These are phyloP conservation scores for Aspergillus bombycis DNA, from an alignment of 2,329 filamentous ascomycete genomes.

Conservation along the genomic window DNA sequence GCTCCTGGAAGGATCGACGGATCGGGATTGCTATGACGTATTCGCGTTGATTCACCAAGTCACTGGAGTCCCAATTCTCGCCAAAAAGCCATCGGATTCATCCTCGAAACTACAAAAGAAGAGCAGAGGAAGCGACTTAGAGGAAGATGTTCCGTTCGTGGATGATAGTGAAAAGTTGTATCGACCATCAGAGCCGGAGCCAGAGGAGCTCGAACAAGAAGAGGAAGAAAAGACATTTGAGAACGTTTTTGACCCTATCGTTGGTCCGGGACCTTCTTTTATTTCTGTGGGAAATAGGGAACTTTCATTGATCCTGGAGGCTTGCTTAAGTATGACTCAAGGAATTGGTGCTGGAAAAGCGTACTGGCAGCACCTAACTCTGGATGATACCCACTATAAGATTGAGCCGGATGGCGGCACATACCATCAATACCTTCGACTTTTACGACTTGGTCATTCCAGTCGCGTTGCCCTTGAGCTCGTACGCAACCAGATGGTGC, in stretches of 20 bases:
- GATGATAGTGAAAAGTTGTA: constrained; percentile 26
- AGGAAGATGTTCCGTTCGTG: constrained; percentile 37
- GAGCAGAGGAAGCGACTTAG: not conserved
- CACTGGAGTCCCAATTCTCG: constrained; percentile 66
- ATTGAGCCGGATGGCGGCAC: constrained; percentile 74
- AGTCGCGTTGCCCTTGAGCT: constrained; percentile 64
- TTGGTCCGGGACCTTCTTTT: constrained; percentile 32
- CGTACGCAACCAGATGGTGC: constrained; percentile 58
- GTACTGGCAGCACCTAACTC: constrained; percentile 78
- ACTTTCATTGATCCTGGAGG: constrained; percentile 70
- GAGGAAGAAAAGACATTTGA: constrained; percentile 34
- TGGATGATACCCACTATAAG: constrained; percentile 48
- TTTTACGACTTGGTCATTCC: constrained; percentile 67
- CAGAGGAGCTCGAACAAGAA: constrained; percentile 19
- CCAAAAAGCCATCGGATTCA: constrained; percentile 23
- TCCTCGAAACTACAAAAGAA: not conserved
- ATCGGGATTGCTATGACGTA: constrained; percentile 70
- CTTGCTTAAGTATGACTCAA: constrained; percentile 61
- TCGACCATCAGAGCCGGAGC: constrained; percentile 24
- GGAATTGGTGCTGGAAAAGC: constrained; percentile 64
- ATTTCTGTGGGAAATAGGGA: constrained; percentile 56
- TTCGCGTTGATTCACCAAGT: constrained; percentile 79
- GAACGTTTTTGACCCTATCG: constrained; percentile 41
- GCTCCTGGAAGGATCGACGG: constrained; percentile 65
- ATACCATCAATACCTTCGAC: constrained; percentile 68